phyloP scores from a whole-genome alignment of 2,329 filamentous ascomycete genomes.

The Lecanicillium sp. region DNA sequence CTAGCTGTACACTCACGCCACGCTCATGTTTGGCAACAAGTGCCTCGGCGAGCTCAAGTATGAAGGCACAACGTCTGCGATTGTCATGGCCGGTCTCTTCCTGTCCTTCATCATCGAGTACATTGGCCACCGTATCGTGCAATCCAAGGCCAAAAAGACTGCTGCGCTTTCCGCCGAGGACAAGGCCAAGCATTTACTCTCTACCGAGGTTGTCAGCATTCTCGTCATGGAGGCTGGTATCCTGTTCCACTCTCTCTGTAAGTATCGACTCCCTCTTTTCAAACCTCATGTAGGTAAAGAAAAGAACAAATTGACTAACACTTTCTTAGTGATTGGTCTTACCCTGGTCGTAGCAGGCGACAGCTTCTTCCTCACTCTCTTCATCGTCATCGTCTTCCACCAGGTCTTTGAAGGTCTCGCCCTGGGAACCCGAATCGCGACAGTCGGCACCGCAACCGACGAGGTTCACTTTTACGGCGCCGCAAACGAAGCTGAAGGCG shows the following conservation, averaged over 20 bases:
- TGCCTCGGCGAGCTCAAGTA: slow-evolving; percentile 60
- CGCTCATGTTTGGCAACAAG: slow-evolving; percentile 62
- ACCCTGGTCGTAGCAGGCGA: slow-evolving; percentile 54
- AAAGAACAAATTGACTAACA: slow-evolving; percentile 2
- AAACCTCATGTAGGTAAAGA: too few relatives aligned
- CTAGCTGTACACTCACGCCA: slow-evolving; percentile 65
- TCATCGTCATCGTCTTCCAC: slow-evolving; percentile 65
- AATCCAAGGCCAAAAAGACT: slow-evolving; percentile 22
- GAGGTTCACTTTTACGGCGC: slow-evolving; percentile 1
- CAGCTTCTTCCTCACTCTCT: slow-evolving; percentile 47
- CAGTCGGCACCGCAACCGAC: slow-evolving; percentile 32
- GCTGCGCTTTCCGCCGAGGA: slow-evolving; percentile 15
- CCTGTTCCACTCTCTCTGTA: slow-evolving; percentile 64
- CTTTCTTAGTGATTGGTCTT: slow-evolving; percentile 47
- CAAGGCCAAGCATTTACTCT: slow-evolving; percentile 18
- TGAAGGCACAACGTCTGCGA: slow-evolving; percentile 60
- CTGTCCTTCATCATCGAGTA: slow-evolving; percentile 67
- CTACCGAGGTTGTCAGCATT: slow-evolving; percentile 49
- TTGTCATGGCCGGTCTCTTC: slow-evolving; percentile 68
- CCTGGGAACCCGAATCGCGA: slow-evolving; percentile 61
- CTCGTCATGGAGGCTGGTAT: slow-evolving; percentile 65
- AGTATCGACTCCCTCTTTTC: slow-evolving; percentile 17
- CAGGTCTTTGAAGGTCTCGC: slow-evolving; percentile 73
- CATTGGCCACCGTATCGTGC: slow-evolving; percentile 50
- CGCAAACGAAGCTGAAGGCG: slow-evolving; percentile 11